Evolutionary conservation across 148 eudicot genomes (phyloP).

Genomic region (Cornus kousa): DNA sequence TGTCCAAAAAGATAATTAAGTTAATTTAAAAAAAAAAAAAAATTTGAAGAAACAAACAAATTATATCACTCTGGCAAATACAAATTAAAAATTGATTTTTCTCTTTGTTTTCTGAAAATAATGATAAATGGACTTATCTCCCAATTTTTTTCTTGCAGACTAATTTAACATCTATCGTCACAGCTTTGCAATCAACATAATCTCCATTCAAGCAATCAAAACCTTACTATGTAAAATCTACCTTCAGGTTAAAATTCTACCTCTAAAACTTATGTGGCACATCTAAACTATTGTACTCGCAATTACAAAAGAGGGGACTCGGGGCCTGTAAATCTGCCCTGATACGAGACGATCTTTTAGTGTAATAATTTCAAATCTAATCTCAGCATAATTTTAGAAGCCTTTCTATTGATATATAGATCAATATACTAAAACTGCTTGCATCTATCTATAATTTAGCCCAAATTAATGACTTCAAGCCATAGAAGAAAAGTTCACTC

Average conservation of each 20-base stretch:
- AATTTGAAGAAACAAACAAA: too few relatives aligned
- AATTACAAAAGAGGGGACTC: neutral
- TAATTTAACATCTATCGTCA: neutral
- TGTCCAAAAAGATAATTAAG: neutral
- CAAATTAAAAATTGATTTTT: too few relatives aligned
- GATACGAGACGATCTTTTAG: neutral
- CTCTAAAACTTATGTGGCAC: too few relatives aligned
- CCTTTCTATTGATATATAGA: neutral
- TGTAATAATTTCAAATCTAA: neutral
- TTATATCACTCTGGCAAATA: too few relatives aligned
- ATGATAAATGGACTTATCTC: neutral
- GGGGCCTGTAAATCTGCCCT: neutral
- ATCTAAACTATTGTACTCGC: neutral
- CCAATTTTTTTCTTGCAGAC: neutral
- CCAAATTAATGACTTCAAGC: neutral
- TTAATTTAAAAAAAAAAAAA: too few relatives aligned
- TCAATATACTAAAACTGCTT: neutral
- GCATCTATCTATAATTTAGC: neutral
- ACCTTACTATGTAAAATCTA: neutral
- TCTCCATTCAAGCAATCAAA: too few relatives aligned
- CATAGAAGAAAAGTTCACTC: conserved; percentile 9
- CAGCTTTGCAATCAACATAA: neutral
- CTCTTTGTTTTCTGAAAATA: neutral
- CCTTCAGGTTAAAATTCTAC: too few relatives aligned
- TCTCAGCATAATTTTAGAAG: neutral